phyloP scores from a whole-genome alignment of 2,329 filamentous ascomycete species.

The Dactylellina drechsleri region DNA sequence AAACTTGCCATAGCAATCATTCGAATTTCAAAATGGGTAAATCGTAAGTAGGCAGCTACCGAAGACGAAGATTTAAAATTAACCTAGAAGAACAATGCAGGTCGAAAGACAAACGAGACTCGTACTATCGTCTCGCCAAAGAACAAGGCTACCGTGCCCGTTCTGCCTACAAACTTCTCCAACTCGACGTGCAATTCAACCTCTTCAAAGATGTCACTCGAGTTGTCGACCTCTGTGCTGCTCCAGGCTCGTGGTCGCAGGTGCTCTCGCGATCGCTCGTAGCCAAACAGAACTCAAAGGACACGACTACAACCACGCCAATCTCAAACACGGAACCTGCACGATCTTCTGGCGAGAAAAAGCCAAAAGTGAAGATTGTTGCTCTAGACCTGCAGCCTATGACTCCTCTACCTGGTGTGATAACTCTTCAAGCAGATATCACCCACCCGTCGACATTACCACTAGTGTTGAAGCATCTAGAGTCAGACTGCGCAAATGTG shows the following conservation, averaged over 20 bases:
- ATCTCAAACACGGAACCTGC: constrained; percentile 14
- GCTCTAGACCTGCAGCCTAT: constrained; percentile 96
- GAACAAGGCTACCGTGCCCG: constrained; percentile 98
- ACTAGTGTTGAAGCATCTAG: constrained; percentile 83
- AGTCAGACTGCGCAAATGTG: constrained; percentile 74
- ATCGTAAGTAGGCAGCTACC: constrained; percentile 40
- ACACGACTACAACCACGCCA: constrained; percentile 27
- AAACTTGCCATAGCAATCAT: neutral
- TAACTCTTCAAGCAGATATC: constrained; percentile 91
- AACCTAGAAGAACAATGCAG: constrained; percentile 5
- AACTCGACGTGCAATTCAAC: constrained; percentile 95
- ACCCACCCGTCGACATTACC: constrained; percentile 96
- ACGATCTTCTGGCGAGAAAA: constrained; percentile 62
- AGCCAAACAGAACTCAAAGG: constrained; percentile 60
- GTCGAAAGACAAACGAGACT: constrained; percentile 92
- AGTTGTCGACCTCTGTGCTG: constrained; percentile 94
- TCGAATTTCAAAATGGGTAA: constrained; percentile 33
- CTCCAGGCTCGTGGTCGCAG: constrained; percentile 96
- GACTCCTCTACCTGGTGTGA: constrained; percentile 90
- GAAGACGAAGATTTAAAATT: neutral
- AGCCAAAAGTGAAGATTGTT: constrained; percentile 80
- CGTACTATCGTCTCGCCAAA: constrained; percentile 96
- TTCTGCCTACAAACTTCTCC: constrained; percentile 95
- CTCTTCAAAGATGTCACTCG: constrained; percentile 87
- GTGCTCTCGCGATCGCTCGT: constrained; percentile 93